Conservation (phyloP, 2,329 filamentous ascomycete species). For the Penicillium rolfsii region DNA sequence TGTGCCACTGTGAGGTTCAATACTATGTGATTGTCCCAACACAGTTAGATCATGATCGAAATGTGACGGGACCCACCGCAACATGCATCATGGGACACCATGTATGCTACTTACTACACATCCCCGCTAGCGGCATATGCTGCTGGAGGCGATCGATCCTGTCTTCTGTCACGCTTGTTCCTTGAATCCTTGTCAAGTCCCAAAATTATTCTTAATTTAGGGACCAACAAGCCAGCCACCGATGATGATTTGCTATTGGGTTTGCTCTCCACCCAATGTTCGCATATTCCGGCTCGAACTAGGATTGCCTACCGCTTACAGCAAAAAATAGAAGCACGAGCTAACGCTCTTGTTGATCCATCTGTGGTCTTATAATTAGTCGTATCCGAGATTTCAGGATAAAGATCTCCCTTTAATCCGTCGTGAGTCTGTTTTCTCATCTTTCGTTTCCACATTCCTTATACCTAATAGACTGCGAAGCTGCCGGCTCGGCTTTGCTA, state of each 20-base stretch:
- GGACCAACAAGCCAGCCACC: constrained; percentile 8
- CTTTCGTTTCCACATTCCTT: constrained; percentile 34
- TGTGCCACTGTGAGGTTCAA: not conserved
- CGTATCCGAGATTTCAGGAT: constrained; percentile 18
- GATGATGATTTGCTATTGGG: constrained; percentile 18
- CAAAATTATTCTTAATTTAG: constrained; percentile 18
- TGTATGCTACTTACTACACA: constrained; percentile 8
- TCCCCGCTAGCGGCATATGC: constrained; percentile 12
- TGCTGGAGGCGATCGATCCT: constrained; percentile 1
- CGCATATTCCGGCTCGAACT: constrained; percentile 17
- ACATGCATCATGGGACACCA: constrained; percentile 13
- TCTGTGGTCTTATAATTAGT: constrained; percentile 20
- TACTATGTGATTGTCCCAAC: constrained; percentile 10
- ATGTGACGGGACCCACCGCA: constrained; percentile 16
- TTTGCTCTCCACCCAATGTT: constrained; percentile 12
- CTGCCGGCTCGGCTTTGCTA: constrained; percentile 49
- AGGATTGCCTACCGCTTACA: constrained; percentile 12
- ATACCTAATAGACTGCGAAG: constrained; percentile 37
- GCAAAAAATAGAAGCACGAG: constrained; percentile 32
- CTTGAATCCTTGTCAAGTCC: constrained; percentile 3
- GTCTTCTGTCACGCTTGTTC: constrained; percentile 2
- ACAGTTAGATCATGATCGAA: constrained; percentile 9
- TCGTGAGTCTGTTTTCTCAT: not conserved
- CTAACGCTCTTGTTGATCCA: constrained; percentile 14
- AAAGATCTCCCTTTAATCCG: not conserved